phyloP scores from a whole-genome alignment of 2,329 filamentous ascomycete genomes.

The Diaporthe sp. region DNA sequence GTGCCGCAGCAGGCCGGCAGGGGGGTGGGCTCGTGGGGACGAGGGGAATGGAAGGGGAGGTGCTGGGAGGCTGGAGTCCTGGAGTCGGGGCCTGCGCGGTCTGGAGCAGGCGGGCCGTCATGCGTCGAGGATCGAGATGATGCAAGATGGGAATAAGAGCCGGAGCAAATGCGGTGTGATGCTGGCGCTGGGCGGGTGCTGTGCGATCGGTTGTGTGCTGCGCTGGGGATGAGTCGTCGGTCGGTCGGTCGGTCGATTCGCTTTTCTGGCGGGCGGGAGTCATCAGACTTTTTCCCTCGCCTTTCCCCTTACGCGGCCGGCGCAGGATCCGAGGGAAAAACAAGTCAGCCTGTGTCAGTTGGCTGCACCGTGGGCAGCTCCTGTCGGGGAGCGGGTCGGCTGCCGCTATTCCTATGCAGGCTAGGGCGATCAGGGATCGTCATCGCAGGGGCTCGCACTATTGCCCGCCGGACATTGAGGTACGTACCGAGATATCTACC shows the following conservation, averaged over 20 bases:
- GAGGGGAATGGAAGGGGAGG: slow-evolving; percentile 15
- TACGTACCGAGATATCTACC: background rate
- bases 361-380: slow-evolving; percentile 6
- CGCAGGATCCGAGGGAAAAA: slow-evolving; percentile 27
- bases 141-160: slow-evolving; percentile 26
- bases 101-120: slow-evolving; percentile 30
- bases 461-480: background rate
- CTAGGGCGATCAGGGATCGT: background rate
- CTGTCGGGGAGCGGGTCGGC: background rate
- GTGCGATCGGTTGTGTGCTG: slow-evolving; percentile 31
- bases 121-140: slow-evolving; percentile 24
- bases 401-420: background rate
- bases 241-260: slow-evolving; percentile 32
- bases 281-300: slow-evolving; percentile 37
- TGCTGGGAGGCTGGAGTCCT: slow-evolving; percentile 14
- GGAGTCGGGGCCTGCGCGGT: slow-evolving; percentile 7
- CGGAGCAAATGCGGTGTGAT: slow-evolving; percentile 31
- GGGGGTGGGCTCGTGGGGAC: slow-evolving; percentile 36
- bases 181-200: slow-evolving; percentile 27
- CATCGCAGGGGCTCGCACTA: background rate
- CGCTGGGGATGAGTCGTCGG: slow-evolving; percentile 31
- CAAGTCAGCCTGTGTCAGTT: slow-evolving; percentile 12
- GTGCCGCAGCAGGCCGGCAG: slow-evolving; percentile 6
- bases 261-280: slow-evolving; percentile 32
- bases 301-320: slow-evolving; percentile 22